phyloP scores from a whole-genome alignment of 2,329 filamentous ascomycete genomes.

The Neoscytalidium dimidiatum region DNA sequence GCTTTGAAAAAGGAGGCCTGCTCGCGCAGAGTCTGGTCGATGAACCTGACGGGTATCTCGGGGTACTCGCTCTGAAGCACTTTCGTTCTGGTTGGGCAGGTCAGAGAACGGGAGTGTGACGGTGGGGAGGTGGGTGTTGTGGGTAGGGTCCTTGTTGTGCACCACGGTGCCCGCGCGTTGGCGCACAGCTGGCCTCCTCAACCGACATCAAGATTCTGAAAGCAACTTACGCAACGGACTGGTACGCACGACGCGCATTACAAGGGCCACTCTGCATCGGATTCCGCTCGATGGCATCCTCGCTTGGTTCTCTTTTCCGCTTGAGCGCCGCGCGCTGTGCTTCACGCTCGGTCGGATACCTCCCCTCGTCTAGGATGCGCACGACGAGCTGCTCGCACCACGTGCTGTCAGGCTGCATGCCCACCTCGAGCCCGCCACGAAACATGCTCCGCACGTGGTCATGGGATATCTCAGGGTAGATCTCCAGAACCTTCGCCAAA shows the following conservation, averaged over 20 bases:
- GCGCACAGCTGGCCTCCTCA: neutral
- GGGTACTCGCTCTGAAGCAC: constrained; percentile 47
- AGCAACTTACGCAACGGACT: neutral
- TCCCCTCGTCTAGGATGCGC: constrained; percentile 32
- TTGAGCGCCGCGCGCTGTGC: constrained; percentile 29
- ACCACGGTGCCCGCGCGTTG: neutral
- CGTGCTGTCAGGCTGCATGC: constrained; percentile 25
- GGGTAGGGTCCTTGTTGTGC: neutral
- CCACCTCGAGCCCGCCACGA: constrained; percentile 27
- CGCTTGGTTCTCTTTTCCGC: constrained; percentile 28
- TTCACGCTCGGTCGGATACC: constrained; percentile 37
- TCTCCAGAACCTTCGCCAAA: constrained; percentile 34
- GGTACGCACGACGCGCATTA: neutral
- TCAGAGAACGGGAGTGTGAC: neutral
- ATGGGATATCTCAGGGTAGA: constrained; percentile 36
- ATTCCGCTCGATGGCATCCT: neutral
- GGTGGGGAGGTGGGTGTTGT: neutral
- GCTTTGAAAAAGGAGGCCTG: constrained; percentile 41
- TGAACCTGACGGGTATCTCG: constrained; percentile 37
- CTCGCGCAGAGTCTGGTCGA: constrained; percentile 31
- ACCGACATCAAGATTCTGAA: neutral
- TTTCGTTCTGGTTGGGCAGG: constrained; percentile 25
- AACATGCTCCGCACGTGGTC: constrained; percentile 34
- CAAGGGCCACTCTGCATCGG: neutral
- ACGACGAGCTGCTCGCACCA: constrained; percentile 33